Evolutionary conservation across 225 moss, liverwort and hornwort genomes (phyloP).

Genomic region (Pleurozium schreberi): DNA sequence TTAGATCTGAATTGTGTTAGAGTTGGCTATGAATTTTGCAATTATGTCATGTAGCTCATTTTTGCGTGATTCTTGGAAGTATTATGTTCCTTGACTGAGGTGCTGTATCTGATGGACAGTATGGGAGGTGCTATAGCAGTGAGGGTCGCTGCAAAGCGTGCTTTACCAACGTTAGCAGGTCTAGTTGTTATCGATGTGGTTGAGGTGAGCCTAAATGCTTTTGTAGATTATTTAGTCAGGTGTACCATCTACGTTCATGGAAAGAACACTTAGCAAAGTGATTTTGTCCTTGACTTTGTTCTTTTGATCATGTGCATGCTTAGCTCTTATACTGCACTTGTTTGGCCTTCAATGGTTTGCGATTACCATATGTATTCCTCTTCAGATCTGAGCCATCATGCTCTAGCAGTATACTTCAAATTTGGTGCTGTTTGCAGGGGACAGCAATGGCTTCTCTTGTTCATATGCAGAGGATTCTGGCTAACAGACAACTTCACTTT

Average conservation of each 20-base stretch:
- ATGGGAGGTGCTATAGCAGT: conserved; percentile 99
- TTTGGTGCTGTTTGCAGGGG: conserved; percentile 42
- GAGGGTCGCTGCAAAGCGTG: conserved; percentile 73
- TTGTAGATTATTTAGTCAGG: neutral
- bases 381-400: neutral
- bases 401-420: neutral
- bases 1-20: neutral
- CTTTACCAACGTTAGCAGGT: conserved; percentile 75
- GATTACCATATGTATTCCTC: neutral
- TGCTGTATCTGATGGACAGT: conserved; percentile 42
- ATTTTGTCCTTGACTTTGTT: neutral
- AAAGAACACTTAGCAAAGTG: neutral
- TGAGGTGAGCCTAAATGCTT: conserved; percentile 44
- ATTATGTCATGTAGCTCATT: neutral
- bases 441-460: conserved; percentile 93
- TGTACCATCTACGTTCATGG: neutral
- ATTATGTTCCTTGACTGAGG: neutral
- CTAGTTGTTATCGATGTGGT: conserved; percentile 97
- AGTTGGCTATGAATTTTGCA: neutral
- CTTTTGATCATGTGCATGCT: neutral
- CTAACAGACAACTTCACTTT: conserved; percentile 80
- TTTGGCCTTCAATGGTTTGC: neutral
- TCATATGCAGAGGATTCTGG: conserved; percentile 89
- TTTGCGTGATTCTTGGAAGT: neutral
- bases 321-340: neutral